Base-by-base conservation (phyloP, 2,329 filamentous ascomycete genomes). In the Fusarium tricinctum region DNA sequence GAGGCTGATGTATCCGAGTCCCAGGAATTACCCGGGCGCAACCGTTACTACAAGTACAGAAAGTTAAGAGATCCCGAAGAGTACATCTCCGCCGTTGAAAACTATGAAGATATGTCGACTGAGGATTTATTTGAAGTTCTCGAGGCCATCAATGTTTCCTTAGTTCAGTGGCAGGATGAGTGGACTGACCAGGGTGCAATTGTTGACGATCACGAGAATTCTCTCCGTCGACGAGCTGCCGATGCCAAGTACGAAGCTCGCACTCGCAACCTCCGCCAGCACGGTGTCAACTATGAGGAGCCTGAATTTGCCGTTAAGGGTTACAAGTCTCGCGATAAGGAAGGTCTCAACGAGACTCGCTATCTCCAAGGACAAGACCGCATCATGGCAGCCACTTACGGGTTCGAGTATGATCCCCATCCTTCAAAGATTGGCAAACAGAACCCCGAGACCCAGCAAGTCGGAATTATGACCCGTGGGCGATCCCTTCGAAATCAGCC, bases 321-420 rank as follows among this genome's bases (percentile, higher is more conserved):
- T 15, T 83, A 85, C 68, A 82, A 82, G 48, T 81, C 85, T 19
- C 80, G 81, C 46, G 78, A 80, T 48, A 78, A 78, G 38, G 83
- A 84, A 44, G 74, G 79, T 4, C 77, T 80, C 66, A 79, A 76
- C 30, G 83, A 85, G 54, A 81, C 81, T 1, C 78, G 81, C 23
- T 81, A 85, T 43, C 80, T 83, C 6, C 83, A 85, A 56, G 74
- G 81, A 53, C 85, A 90, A 73, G 87, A 89, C 76, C 81, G 81
- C 56, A 80, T 88, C 63, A 86, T 87, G 82, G 87, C 88, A 9
- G 81, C 85, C 63, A 81, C 84, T 2, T 90, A 89, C 71, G 84
- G 85, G 17, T 89, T 89, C 69, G 85, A 88, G 62, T 88, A 89
- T 68, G 87, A 89, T 68, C 81, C 84, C 12, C 84, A 87, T 51